A percentile compares a stretch with the other conserved stretches of the same genome.
phyloP scores from a whole-genome alignment of 225 moss, liverwort and hornwort genomes.

The Pleurozium schreberi region DNA sequence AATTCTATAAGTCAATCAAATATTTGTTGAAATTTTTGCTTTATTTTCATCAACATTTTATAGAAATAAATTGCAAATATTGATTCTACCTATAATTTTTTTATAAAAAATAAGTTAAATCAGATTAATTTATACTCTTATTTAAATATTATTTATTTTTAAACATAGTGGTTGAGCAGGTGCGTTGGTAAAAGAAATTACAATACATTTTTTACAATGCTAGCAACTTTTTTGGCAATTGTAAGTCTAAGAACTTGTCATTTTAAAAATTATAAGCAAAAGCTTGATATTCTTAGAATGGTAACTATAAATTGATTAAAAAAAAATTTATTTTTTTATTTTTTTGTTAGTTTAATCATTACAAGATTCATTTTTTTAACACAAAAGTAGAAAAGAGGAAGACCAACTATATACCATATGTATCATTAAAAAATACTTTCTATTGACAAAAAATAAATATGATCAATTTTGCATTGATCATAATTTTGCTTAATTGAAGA shows the following conservation, averaged over 20 bases:
- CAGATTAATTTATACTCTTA: not conserved
- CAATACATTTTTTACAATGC: not conserved
- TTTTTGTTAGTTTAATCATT: not conserved
- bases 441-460: no score
- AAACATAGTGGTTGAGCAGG: slow-evolving; percentile 12
- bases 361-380: not conserved
- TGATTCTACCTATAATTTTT: not conserved
- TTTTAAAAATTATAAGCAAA: not conserved
- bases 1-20: not conserved
- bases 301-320: no score
- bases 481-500: not conserved
- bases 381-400: not conserved
- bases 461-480: not conserved
- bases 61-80: not conserved
- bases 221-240: not conserved
- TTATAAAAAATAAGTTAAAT: no score
- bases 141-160: not conserved
- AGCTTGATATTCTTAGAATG: no score
- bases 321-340: no score
- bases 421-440: accelerated
- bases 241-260: not conserved
- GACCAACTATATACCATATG: not conserved
- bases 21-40: not conserved
- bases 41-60: no score
- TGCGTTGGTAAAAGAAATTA: slow-evolving; percentile 18